These are phyloP conservation scores for Pulveroboletus sp. DNA, from an alignment of 768 basidiomycete species.

Conservation along the genomic window DNA sequence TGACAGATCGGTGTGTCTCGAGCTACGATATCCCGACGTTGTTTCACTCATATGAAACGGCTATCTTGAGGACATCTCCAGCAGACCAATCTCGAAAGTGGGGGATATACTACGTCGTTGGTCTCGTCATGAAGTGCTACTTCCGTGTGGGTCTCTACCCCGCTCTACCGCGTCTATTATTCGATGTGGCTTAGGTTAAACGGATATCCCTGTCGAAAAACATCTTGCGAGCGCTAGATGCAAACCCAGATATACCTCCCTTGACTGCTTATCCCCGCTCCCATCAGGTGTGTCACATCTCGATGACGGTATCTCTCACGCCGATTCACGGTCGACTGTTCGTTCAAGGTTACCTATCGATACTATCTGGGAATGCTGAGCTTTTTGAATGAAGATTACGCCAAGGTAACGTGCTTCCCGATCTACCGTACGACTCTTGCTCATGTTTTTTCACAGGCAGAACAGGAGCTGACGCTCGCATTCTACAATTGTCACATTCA, in stretches of 20 bases:
- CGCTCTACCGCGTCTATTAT: background rate
- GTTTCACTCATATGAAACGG: background rate
- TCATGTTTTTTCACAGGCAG: conserved; percentile 49
- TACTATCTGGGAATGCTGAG: conserved; percentile 95
- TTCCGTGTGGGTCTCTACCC: conserved; percentile 62
- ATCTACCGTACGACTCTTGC: background rate
- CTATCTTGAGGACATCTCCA: conserved; percentile 51
- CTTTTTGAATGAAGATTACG: conserved; percentile 90
- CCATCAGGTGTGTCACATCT: conserved; percentile 60
- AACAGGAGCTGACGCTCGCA: conserved; percentile 81
- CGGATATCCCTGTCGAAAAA: conserved; percentile 90
- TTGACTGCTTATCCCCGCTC: conserved; percentile 71
- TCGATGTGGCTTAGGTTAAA: conserved; percentile 56
- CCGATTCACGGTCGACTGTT: conserved; percentile 14
- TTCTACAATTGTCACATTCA: conserved; percentile 76
- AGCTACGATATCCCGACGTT: background rate
- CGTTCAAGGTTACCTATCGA: conserved; percentile 76
- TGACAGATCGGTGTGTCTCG: conserved; percentile 65
- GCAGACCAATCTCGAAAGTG: conserved; percentile 75
- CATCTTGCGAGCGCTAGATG: conserved; percentile 82
- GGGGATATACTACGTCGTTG: conserved; percentile 91
- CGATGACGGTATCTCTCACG: conserved; percentile 1
- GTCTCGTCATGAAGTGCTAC: conserved; percentile 88
- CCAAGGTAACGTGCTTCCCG: conserved; percentile 48
- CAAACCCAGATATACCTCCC: conserved; percentile 80